Percentiles rank a stretch among this genome's conserved stretches.
Evolutionary conservation across 1,139 yeast species (phyloP).

Genomic region (Nakaseomyces sp.): DNA sequence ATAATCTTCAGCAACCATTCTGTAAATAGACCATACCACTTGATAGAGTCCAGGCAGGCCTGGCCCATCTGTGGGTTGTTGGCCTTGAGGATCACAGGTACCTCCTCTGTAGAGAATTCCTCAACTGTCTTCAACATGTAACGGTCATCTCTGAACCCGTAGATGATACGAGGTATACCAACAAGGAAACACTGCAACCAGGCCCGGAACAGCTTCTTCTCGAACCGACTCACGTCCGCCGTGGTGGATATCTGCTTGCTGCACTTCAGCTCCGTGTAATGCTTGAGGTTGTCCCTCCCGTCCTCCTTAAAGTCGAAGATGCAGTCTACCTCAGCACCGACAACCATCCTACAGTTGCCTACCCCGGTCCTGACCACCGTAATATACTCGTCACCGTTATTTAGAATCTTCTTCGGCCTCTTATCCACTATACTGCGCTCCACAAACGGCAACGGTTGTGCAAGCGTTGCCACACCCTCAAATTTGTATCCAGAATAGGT

Average conservation of each 20-base stretch:
- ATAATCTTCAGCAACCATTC: constrained; percentile 62
- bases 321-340: constrained; percentile 92
- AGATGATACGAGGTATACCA: constrained; percentile 69
- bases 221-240: constrained; percentile 40
- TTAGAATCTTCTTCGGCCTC: constrained; percentile 50
- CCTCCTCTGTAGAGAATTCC: constrained; percentile 64
- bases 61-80: constrained; percentile 44
- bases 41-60: constrained; percentile 64
- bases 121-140: constrained; percentile 60
- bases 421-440: constrained; percentile 58
- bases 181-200: constrained; percentile 94
- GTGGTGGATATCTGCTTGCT: constrained; percentile 42
- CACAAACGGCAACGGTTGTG: constrained; percentile 66
- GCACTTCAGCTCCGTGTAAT: constrained; percentile 83
- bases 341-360: constrained; percentile 56
- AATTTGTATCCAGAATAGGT: constrained; percentile 73
- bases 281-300: constrained; percentile 44
- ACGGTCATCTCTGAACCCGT: constrained; percentile 78
- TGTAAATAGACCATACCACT: constrained; percentile 76
- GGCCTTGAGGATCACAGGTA: constrained; percentile 49
- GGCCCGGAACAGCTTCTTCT: constrained; percentile 59
- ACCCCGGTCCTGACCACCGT: constrained; percentile 77
- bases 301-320: constrained; percentile 71
- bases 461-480: constrained; percentile 67
- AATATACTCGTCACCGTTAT: constrained; percentile 67